phyloP scores from a whole-genome alignment of 805 yeast genomes.

The Torulaspora maleeae region DNA sequence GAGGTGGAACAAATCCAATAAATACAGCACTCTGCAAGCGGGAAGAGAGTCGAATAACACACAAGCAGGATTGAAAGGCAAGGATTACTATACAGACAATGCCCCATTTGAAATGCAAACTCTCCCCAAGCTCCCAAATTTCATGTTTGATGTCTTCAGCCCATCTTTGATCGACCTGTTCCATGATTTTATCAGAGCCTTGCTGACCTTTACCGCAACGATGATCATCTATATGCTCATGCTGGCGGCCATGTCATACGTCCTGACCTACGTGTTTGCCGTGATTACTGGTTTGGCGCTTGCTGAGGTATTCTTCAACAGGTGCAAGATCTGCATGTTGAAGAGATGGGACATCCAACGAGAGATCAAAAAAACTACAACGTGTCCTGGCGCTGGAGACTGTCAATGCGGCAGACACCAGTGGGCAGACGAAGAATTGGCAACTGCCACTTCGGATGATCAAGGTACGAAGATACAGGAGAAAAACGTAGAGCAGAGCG shows the following conservation, averaged over 20 bases:
- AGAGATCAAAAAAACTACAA: constrained; percentile 24
- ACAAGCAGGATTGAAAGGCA: background rate
- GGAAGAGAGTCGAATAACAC: background rate
- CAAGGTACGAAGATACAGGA: constrained; percentile 5
- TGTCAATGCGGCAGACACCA: constrained; percentile 32
- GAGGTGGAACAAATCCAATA: constrained; percentile 32
- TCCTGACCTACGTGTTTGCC: constrained; percentile 66
- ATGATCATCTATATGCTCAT: constrained; percentile 66
- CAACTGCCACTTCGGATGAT: constrained; percentile 8
- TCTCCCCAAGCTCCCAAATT: constrained; percentile 32
- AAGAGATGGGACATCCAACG: constrained; percentile 34
- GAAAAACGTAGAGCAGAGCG: background rate
- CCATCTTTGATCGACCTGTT: constrained; percentile 29
- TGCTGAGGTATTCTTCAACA: constrained; percentile 66
- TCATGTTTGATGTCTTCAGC: constrained; percentile 27
- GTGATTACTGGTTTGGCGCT: constrained; percentile 63
- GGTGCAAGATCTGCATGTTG: constrained; percentile 36
- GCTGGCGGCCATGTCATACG: constrained; percentile 74
- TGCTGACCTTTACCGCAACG: constrained; percentile 56
- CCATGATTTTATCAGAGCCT: constrained; percentile 50
- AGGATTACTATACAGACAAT: constrained; percentile 25
- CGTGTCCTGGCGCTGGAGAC: constrained; percentile 29
- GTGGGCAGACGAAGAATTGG: constrained; percentile 3
- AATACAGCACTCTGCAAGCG: constrained; percentile 9
- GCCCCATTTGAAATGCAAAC: constrained; percentile 13